Evolutionary conservation across 495 filamentous ascomycete genomes (phyloP), one percentile per base, ranked within the genome.

Genomic region (Trichoderma gamsii): DNA sequence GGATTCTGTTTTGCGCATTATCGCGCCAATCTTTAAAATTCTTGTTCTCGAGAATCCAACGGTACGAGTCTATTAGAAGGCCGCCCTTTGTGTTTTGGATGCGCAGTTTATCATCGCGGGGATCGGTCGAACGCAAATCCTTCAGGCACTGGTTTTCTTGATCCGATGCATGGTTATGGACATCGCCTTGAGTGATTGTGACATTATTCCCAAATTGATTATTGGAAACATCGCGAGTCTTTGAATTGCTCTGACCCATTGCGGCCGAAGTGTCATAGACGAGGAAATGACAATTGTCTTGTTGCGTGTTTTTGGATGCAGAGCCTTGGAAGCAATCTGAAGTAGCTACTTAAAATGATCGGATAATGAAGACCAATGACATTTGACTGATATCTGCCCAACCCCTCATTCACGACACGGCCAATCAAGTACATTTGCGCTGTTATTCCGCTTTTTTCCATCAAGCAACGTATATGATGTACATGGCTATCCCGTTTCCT

Each of bases 1-100:
- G 77, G 27, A 81, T 69, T n/a, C 69, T 70, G 49, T 63, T 73
- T 13, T 78, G 59, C 11, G 67, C 8, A 38, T 74, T 68, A 41
- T 76, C 29, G 12, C 65, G 69, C 78, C 76, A 82, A 64, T 67
- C 44, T 15, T 59, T 21, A 69, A 82, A 83, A 25, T 73, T 73
- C 0, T 65, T 4, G 52, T 82, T 68, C 4, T 76, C 70, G 13
- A 84, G 71, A 41, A 84, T 74, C 82, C 79, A 85, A 61, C 38
- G 23, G 69, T 79, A 83, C 16, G 74, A 76, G 51, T 81, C 80
- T 41, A 69, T 38, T 1, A 84, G 67, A 1, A 85, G 71, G 4
- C 73, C 73, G 35, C 76, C 43, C 5, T 46, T 46, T 18, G 43
- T 46, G 2, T 46, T 15, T 18, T 46, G 43, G 43, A 46, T 46